Evolutionary conservation across 2,329 filamentous ascomycete genomes (phyloP).

Genomic region (Pseudogymnoascus sp.): DNA sequence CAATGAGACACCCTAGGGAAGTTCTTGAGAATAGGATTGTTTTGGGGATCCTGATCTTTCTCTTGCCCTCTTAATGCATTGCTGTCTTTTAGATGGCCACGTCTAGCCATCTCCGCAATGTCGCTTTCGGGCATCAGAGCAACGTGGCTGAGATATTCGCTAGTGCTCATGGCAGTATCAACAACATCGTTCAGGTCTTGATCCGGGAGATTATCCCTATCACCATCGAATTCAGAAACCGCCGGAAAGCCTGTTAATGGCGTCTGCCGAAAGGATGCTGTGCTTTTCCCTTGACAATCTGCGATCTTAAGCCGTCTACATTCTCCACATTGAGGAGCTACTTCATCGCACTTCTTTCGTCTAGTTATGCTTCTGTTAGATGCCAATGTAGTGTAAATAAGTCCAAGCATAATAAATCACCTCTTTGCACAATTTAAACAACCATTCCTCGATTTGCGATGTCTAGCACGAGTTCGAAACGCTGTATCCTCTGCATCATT

Average conservation of each 20-base stretch:
- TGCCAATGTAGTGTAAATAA: neutral
- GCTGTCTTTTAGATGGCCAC: conserved; percentile 1
- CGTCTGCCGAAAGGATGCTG: neutral
- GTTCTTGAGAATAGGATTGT: neutral
- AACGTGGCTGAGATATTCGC: neutral
- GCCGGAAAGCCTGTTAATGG: neutral
- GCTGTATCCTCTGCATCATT: neutral
- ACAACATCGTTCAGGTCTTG: neutral
- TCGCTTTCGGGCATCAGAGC: conserved; percentile 2
- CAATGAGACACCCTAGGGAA: neutral
- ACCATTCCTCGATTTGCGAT: conserved; percentile 3
- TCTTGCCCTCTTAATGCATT: neutral
- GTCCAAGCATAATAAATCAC: neutral
- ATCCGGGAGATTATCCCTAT: neutral
- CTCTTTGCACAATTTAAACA: conserved; percentile 2
- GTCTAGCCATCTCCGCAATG: conserved; percentile 5
- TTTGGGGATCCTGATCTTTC: neutral
- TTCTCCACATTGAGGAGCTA: conserved; percentile 7
- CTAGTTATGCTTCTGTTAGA: neutral
- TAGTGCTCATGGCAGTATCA: neutral
- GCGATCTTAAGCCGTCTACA: conserved; percentile 3
- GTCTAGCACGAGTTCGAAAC: neutral
- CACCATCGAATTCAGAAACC: neutral
- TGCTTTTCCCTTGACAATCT: neutral
- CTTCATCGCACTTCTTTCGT: conserved; percentile 11